Evolutionary conservation across 805 yeast species (phyloP).

Genomic region (Torulaspora franciscae): DNA sequence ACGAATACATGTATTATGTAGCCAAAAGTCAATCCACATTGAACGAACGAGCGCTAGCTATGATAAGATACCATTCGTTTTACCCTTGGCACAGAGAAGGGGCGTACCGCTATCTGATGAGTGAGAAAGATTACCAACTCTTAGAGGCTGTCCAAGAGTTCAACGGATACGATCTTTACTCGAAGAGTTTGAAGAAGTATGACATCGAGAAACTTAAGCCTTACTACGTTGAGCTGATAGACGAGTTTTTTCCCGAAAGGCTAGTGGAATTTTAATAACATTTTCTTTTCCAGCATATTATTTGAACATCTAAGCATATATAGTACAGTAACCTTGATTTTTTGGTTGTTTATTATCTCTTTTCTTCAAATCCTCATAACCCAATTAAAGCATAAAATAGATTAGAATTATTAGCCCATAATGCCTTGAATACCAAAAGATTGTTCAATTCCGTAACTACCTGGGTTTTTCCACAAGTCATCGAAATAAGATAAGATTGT

Average conservation of each 20-base stretch:
- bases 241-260: constrained; percentile 59
- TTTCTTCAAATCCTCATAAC: neutral
- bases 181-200: constrained; percentile 50
- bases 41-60: constrained; percentile 64
- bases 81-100: constrained; percentile 74
- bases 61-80: constrained; percentile 70
- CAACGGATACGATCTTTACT: constrained; percentile 64
- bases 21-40: constrained; percentile 59
- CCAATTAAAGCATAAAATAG: neutral
- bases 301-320: constrained; percentile 3
- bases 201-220: constrained; percentile 49
- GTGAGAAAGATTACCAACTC: constrained; percentile 55
- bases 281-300: constrained; percentile 4
- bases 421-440: constrained; percentile 62
- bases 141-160: constrained; percentile 59
- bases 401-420: constrained; percentile 13
- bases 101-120: constrained; percentile 61
- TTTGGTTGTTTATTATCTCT: neutral
- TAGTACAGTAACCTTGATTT: neutral
- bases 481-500: constrained; percentile 76
- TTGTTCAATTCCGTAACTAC: constrained; percentile 80
- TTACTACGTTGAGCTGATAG: constrained; percentile 58
- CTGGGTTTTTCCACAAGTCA: constrained; percentile 85
- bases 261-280: constrained; percentile 46
- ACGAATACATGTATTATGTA: constrained; percentile 70